Evolutionary conservation across 1,284 basidiomycete genomes (phyloP), one percentile per base, ranked within the genome.

Genomic region (Rhodotorula sp.): DNA sequence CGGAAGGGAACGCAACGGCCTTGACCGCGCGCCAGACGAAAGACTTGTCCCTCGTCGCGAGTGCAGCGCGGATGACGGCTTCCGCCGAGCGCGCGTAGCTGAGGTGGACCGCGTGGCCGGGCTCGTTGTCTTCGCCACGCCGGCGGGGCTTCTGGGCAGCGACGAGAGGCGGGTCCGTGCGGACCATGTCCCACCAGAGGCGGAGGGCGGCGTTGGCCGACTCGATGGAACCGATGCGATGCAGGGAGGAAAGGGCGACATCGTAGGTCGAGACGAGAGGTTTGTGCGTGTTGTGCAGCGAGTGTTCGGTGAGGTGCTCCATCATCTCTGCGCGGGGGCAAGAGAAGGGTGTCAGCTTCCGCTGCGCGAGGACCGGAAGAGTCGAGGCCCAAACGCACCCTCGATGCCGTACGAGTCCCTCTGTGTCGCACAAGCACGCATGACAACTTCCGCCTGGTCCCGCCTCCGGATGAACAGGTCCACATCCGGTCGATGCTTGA

Each of bases 401-500:
- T 76, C 64, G 4, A 72, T 65, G 13, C 68, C 67, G 3, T 62
- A 62, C 19, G 68, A 47, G 10, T 71, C 73, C 17, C 65, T 36
- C 46, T 53, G 62, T 29, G 47, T 39, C 6, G 64, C 75, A 36
- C 70, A 44, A n/a, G 69, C 74, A 17, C 71, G 55, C 20, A 77
- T 56, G 4, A 70, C 69, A 20, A 76, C 51, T 17, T 76, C 75
- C 13, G 71, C 72, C 52, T 76, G 71, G 29, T 74, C 64, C 34
- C 59, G 59, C 17, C 9, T 44, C 58, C 58, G 39, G 15, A 61
- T 27, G 32, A 22, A 27, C 46, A 62, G 68, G 15, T 63, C 10
- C 22, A 64, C 53, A 6, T 61, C 61, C 5, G 8, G 29, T 2
- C 27, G 55, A 4, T 19, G 39, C 39, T 44, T 22, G 24, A 55